phyloP scores from a whole-genome alignment of 2,329 filamentous ascomycete genomes.

The Fusarium lateritium region DNA sequence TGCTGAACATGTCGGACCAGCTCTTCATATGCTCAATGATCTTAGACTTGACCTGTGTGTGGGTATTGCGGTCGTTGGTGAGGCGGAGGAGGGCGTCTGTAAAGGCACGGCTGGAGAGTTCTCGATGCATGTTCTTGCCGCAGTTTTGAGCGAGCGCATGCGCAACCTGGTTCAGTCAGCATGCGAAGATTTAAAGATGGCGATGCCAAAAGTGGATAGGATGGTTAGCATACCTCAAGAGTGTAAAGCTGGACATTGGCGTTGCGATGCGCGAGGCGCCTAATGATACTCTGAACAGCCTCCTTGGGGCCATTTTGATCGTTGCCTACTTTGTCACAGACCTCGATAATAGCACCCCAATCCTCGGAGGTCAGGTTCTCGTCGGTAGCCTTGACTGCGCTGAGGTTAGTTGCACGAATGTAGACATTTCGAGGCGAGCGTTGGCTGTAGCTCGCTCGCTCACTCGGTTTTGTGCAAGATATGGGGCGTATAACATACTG shows the following conservation, averaged over 20 bases:
- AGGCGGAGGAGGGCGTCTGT: slow-evolving; percentile 93
- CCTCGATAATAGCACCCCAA: slow-evolving; percentile 75
- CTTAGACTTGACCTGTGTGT: slow-evolving; percentile 96
- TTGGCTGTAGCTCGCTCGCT: background rate
- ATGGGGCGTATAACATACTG: slow-evolving; percentile 60
- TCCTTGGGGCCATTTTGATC: slow-evolving; percentile 79
- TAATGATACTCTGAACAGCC: slow-evolving; percentile 91
- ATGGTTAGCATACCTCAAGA: slow-evolving; percentile 74
- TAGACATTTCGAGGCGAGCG: slow-evolving; percentile 1
- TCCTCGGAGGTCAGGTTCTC: slow-evolving; percentile 94
- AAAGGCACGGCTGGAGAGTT: slow-evolving; percentile 91
- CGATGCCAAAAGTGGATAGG: background rate
- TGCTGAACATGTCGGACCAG: slow-evolving; percentile 95
- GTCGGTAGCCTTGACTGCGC: slow-evolving; percentile 83
- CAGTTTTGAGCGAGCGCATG: slow-evolving; percentile 96
- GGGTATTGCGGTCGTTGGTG: slow-evolving; percentile 94
- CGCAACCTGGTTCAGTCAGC: slow-evolving; percentile 72
- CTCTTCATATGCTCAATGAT: slow-evolving; percentile 97
- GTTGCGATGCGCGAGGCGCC: slow-evolving; percentile 91
- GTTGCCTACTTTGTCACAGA: slow-evolving; percentile 71
- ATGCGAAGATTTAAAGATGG: background rate
- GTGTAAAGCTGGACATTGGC: slow-evolving; percentile 97
- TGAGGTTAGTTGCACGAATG: slow-evolving; percentile 34
- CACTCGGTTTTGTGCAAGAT: background rate
- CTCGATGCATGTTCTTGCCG: slow-evolving; percentile 86